Base-by-base conservation (phyloP, 352 stramenopile genomes). In the Phytophthora fragariae region DNA sequence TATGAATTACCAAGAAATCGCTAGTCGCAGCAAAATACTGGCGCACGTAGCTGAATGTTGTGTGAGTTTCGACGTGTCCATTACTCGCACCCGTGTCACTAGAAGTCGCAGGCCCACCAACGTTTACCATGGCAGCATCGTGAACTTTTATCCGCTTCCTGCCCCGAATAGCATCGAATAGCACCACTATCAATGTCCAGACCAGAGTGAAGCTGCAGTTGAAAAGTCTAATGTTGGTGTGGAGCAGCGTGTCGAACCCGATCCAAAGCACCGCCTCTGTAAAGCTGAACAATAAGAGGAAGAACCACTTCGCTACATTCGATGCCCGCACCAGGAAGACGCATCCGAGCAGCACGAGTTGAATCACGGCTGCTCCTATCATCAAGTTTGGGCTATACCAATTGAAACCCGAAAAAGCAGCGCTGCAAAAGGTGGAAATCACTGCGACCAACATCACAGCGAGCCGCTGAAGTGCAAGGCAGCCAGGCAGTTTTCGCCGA, bases 1-100 rank as follows among this genome's bases (percentile, higher is more conserved):
- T 57, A 39, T 57, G 50, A 37, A 57, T 33, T 57, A 2, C 12
- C 27, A 57, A n/a, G 50, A 35, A 35, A n/a, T 57, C 24, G 24
- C 21, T 31, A n/a, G 11, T 35, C 14, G 50, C 50, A 10, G 19
- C 50, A 37, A 37, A 37, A 37, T 57, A 21, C 19, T 24, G 12
- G 50, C 11, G 11, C 11, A 57, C 15, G 24, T 39, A 55, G 15
- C n/a, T 31, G 49, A 55, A 6, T 29, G n/a, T 39, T 8, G 19
- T 33, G n/a, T 5, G 24, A 15, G 50, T 33, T 37, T 35, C 50
- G 24, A 57, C 11, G 24, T 21, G 9, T 11, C n/a, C 24, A 8
- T 11, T 19, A 33, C 3, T 17, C 12, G 24, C 24, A 57, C 21
- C 47, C 9, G n/a, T 29, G 29, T 2, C 47, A 29, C 24, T 27